Evolutionary conservation across 73 alveolate species (phyloP).

Genomic region (Tetrahymena elliotti): DNA sequence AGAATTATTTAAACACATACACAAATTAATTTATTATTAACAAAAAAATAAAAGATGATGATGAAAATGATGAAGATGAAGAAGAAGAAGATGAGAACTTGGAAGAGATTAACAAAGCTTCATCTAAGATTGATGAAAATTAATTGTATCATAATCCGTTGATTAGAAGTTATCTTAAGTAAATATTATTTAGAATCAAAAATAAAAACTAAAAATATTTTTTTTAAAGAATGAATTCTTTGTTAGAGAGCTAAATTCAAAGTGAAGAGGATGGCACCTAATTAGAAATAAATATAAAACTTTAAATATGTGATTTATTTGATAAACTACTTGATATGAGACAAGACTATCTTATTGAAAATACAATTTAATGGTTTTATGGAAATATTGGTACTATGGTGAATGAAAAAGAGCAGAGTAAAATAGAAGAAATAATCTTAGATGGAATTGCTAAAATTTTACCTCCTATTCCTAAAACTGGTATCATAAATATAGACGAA

Average conservation of each 20-base stretch:
- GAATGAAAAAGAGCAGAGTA: neutral
- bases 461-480: slow-evolving; percentile 34
- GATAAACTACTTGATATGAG: slow-evolving; percentile 39
- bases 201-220: neutral
- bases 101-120: neutral
- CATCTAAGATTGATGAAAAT: neutral
- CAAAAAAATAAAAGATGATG: neutral
- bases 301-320: slow-evolving; percentile 17
- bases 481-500: slow-evolving; percentile 23
- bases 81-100: neutral
- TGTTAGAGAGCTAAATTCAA: neutral
- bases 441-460: neutral
- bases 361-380: slow-evolving; percentile 12
- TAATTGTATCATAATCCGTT: neutral
- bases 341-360: slow-evolving; percentile 15
- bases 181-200: neutral
- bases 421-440: neutral
- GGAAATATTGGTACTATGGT: neutral
- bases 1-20: neutral
- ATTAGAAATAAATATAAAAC: slow-evolving; percentile 25
- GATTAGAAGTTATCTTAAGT: neutral
- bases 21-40: neutral
- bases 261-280: slow-evolving; percentile 18
- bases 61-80: neutral
- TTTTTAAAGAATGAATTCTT: neutral